These are phyloP conservation scores for Solanum paucissectum DNA, from an alignment of 257 asterid species.

Conservation along the genomic window DNA sequence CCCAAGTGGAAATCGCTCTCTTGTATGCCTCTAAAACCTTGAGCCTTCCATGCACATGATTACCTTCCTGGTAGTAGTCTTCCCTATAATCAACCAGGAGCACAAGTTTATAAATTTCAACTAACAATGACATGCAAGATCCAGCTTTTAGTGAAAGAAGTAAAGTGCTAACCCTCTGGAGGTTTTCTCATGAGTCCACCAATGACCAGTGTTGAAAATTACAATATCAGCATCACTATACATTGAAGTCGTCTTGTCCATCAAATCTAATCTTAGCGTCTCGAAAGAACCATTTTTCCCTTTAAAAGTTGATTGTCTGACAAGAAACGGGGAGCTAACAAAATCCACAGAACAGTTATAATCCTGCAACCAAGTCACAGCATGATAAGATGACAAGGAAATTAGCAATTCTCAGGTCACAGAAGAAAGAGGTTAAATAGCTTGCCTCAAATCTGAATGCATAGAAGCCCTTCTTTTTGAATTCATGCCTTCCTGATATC, in stretches of 20 bases:
- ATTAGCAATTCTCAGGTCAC: not conserved
- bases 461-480: slow-evolving; percentile 82
- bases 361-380: slow-evolving; percentile 43
- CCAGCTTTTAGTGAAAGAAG: not conserved
- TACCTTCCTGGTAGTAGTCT: slow-evolving; percentile 90
- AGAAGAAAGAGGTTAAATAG: not conserved
- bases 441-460: slow-evolving; percentile 88
- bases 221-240: slow-evolving; percentile 83
- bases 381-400: not conserved
- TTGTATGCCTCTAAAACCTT: slow-evolving; percentile 81
- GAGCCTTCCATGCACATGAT: slow-evolving; percentile 52
- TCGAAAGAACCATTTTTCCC: slow-evolving; percentile 60
- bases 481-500: slow-evolving; percentile 79
- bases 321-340: slow-evolving; percentile 84
- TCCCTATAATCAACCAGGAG: slow-evolving; percentile 37
- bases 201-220: slow-evolving; percentile 86
- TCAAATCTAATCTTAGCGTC: slow-evolving; percentile 75
- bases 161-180: slow-evolving; percentile 61
- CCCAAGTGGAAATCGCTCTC: slow-evolving; percentile 83
- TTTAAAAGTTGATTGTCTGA: slow-evolving; percentile 41
- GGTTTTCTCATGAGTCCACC: slow-evolving; percentile 99
- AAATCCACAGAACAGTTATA: slow-evolving; percentile 80
- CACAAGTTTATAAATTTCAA: not conserved
- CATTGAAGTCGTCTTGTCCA: slow-evolving; percentile 72
- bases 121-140: not conserved